Conservation (phyloP, 345 rosid genomes). For the Populus simonii region DNA sequence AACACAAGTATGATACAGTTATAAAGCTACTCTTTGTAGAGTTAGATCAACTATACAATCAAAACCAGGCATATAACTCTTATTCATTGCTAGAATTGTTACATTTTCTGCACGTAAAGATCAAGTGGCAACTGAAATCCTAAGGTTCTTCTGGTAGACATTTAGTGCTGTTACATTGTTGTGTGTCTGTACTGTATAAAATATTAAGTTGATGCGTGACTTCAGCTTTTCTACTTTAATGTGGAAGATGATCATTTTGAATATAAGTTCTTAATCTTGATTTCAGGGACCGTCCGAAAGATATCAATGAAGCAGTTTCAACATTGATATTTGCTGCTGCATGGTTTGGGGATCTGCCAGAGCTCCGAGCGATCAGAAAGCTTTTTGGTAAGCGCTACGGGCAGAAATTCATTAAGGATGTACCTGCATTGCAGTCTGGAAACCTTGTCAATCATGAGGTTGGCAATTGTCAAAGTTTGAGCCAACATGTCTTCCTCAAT, state of each 20-base stretch:
- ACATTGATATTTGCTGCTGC: constrained; percentile 28
- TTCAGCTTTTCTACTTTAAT: too few relatives aligned
- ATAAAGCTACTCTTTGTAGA: too few relatives aligned
- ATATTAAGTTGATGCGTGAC: too few relatives aligned
- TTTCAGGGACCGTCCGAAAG: constrained; percentile 27
- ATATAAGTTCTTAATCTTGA: not conserved
- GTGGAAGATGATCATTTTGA: not conserved
- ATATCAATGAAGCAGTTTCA: constrained; percentile 37
- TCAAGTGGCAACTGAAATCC: too few relatives aligned
- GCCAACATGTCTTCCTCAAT: not conserved
- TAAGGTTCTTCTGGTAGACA: too few relatives aligned
- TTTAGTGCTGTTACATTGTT: too few relatives aligned
- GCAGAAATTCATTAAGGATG: constrained; percentile 14
- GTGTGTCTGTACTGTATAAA: too few relatives aligned
- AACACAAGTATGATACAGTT: constrained; percentile 20
- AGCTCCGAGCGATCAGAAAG: constrained; percentile 21
- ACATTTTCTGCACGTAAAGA: too few relatives aligned
- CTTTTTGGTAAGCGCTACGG: constrained; percentile 24
- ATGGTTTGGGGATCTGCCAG: constrained; percentile 36
- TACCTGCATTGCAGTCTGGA: constrained; percentile 21
- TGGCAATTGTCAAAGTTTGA: not conserved
- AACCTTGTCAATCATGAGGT: constrained; percentile 25
- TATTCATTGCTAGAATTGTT: too few relatives aligned
- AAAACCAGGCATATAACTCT: not conserved
- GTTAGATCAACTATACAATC: not conserved